phyloP scores from a whole-genome alignment of 1,284 basidiomycete genomes.

The Gomphus bonarii region DNA sequence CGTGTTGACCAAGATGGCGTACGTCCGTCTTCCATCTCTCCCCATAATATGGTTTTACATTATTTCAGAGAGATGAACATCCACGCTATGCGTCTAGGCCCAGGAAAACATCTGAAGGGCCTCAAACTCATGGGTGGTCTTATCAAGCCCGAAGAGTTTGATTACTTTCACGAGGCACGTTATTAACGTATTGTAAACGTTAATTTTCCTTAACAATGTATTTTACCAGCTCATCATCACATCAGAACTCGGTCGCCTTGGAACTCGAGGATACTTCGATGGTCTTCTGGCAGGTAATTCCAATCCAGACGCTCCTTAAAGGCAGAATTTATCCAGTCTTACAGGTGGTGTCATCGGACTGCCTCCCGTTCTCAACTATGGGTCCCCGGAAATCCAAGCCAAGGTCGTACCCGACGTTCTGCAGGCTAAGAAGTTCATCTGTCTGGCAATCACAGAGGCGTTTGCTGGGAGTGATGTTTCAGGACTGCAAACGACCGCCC shows the following conservation, averaged over 20 bases:
- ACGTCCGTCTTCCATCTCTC: slow-evolving; percentile 18
- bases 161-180: slow-evolving; percentile 76
- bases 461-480: slow-evolving; percentile 90
- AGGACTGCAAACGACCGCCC: slow-evolving; percentile 68
- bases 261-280: slow-evolving; percentile 79
- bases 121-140: slow-evolving; percentile 71
- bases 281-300: slow-evolving; percentile 28
- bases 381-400: slow-evolving; percentile 64
- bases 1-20: slow-evolving; percentile 67
- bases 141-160: slow-evolving; percentile 81
- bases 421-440: slow-evolving; percentile 56
- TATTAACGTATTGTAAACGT: not conserved
- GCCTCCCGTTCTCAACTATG: slow-evolving; percentile 47
- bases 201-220: not conserved
- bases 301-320: not conserved
- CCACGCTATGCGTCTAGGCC: slow-evolving; percentile 35
- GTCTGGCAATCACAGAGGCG: slow-evolving; percentile 62
- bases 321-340: slow-evolving; percentile 4
- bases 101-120: slow-evolving; percentile 67
- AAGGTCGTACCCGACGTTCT: slow-evolving; percentile 77
- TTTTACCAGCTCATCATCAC: slow-evolving; percentile 58
- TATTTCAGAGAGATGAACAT: slow-evolving; percentile 8
- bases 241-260: slow-evolving; percentile 75
- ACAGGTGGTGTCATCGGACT: slow-evolving; percentile 34
- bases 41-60: not conserved